Percentiles rank a stretch among this genome's conserved stretches.
These are phyloP conservation scores for Calocera viscosa DNA, from an alignment of 768 basidiomycete genomes.

Conservation along the genomic window DNA sequence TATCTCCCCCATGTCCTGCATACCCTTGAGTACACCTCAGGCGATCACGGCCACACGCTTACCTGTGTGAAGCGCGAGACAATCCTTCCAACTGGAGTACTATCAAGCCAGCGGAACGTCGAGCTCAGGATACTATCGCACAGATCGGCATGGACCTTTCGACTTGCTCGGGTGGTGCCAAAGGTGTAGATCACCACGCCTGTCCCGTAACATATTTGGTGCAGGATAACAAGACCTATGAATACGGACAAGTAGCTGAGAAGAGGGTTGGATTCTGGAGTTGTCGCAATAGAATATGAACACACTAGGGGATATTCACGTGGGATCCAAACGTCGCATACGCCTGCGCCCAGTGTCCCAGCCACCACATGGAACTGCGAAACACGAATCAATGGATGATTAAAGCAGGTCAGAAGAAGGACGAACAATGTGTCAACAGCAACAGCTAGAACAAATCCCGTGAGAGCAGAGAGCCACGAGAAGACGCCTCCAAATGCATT, in stretches of 20 bases:
- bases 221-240: neutral
- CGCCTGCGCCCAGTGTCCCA: neutral
- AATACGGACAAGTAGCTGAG: slow-evolving; percentile 8
- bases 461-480: neutral
- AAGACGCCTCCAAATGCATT: neutral
- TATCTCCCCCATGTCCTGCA: neutral
- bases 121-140: neutral
- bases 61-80: slow-evolving; percentile 57
- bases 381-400: neutral
- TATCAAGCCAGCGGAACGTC: slow-evolving; percentile 37
- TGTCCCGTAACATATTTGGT: neutral
- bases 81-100: slow-evolving; percentile 43
- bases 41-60: slow-evolving; percentile 14
- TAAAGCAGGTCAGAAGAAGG: too few relatives aligned
- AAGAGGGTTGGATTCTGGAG: neutral
- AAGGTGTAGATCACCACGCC: neutral
- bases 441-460: neutral
- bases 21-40: too few relatives aligned
- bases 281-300: neutral
- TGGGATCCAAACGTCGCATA: neutral
- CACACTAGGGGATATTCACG: too few relatives aligned
- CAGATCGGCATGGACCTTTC: neutral
- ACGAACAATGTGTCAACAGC: neutral
- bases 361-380: neutral
- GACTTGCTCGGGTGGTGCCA: neutral